A percentile compares a stretch with the other conserved stretches of the same genome.
phyloP scores from a whole-genome alignment of 1,284 basidiomycete genomes.

The Xerocomus minutiporus region DNA sequence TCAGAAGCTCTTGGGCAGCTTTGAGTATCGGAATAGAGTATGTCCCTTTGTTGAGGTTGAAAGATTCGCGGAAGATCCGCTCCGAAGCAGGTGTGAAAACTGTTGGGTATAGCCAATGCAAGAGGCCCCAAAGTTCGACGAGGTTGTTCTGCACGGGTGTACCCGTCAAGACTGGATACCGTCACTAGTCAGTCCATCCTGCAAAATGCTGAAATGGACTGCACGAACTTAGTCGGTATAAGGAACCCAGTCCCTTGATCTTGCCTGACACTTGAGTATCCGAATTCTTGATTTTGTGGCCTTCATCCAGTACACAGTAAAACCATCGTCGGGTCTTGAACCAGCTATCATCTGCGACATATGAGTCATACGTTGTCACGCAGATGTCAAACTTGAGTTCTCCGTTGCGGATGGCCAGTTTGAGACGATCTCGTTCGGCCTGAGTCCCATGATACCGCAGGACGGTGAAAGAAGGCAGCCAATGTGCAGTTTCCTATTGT shows the following conservation, averaged over 20 bases:
- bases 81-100: slow-evolving; percentile 50
- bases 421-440: slow-evolving; percentile 48
- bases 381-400: slow-evolving; percentile 42
- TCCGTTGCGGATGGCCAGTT: slow-evolving; percentile 32
- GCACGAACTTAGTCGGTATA: slow-evolving; percentile 46
- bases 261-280: slow-evolving; percentile 43
- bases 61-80: slow-evolving; percentile 47
- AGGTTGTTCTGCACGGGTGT: slow-evolving; percentile 64
- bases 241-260: slow-evolving; percentile 45
- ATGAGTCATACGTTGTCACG: slow-evolving; percentile 57
- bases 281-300: slow-evolving; percentile 58
- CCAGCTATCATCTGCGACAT: slow-evolving; percentile 47
- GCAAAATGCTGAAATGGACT: not conserved
- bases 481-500: slow-evolving; percentile 47
- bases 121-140: slow-evolving; percentile 52
- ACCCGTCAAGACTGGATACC: slow-evolving; percentile 49
- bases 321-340: slow-evolving; percentile 54
- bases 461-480: slow-evolving; percentile 48
- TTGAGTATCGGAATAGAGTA: slow-evolving; percentile 49
- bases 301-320: slow-evolving; percentile 58
- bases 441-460: slow-evolving; percentile 50
- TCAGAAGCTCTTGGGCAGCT: slow-evolving; percentile 45
- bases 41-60: slow-evolving; percentile 46
- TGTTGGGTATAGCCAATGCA: slow-evolving; percentile 53
- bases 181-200: slow-evolving; percentile 4